Percentiles rank a stretch among this genome's conserved stretches.
Conservation (phyloP, 164 flowering plant species). For the Chloranthus sessilifolius region DNA sequence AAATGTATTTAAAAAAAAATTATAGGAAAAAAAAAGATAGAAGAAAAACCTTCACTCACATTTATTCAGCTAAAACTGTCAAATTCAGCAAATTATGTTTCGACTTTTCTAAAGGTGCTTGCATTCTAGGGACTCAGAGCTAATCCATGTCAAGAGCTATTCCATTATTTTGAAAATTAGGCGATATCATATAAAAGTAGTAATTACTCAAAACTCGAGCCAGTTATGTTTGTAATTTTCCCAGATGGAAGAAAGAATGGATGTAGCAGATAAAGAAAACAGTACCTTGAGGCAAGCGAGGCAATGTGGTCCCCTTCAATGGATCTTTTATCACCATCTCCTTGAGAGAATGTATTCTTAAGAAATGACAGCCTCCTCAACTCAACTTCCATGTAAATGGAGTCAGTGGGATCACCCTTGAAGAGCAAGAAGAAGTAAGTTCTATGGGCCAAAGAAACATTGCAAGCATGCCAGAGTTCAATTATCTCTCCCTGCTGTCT, state of each 20-base stretch:
- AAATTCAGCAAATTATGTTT: no score
- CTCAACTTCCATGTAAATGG: conserved; percentile 87
- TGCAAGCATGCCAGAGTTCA: conserved; percentile 76
- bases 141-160: no score
- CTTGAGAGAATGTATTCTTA: conserved; percentile 34
- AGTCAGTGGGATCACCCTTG: conserved; percentile 79
- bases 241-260: neutral
- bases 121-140: no score
- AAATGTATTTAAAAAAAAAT: no score
- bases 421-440: conserved; percentile 83
- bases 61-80: no score
- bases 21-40: no score
- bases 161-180: no score
- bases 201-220: no score
- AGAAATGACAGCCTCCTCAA: conserved; percentile 66
- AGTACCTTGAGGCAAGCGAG: conserved; percentile 59
- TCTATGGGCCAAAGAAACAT: conserved; percentile 77
- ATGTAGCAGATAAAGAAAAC: neutral
- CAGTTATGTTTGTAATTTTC: no score
- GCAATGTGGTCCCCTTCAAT: conserved; percentile 24
- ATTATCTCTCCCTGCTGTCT: conserved; percentile 56
- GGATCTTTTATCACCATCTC: conserved; percentile 13
- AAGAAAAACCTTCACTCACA: no score
- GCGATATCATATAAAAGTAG: no score
- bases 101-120: no score